phyloP scores from a whole-genome alignment of 768 basidiomycete species.

The Boletus speciosus region DNA sequence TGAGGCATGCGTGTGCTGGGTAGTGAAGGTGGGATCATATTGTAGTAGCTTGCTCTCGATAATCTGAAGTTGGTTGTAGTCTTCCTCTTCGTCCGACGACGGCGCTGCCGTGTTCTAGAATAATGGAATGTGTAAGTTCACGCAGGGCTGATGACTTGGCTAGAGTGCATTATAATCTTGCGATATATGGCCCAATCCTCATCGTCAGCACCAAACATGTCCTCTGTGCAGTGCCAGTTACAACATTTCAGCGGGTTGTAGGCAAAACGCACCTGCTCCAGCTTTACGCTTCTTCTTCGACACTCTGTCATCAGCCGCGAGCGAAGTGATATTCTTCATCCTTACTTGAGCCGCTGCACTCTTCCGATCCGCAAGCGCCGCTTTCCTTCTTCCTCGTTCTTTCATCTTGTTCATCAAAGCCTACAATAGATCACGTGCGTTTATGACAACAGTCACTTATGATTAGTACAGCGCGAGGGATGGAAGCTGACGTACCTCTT shows the following conservation, averaged over 20 bases:
- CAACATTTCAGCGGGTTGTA: background rate
- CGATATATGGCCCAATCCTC: constrained; percentile 98
- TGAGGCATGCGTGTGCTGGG: constrained; percentile 78
- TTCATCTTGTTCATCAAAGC: constrained; percentile 80
- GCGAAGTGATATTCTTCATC: constrained; percentile 92
- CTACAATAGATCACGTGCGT: constrained; percentile 36
- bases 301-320: constrained; percentile 83
- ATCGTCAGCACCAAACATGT: constrained; percentile 90
- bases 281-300: constrained; percentile 84
- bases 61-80: constrained; percentile 62
- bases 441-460: background rate
- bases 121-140: background rate
- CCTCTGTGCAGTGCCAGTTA: constrained; percentile 51
- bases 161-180: constrained; percentile 67
- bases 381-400: constrained; percentile 72
- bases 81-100: constrained; percentile 90
- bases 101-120: constrained; percentile 60
- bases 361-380: constrained; percentile 85
- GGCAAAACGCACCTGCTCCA: constrained; percentile 55
- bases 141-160: background rate
- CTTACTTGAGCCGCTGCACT: constrained; percentile 92
- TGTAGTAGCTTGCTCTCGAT: constrained; percentile 80
- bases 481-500: constrained; percentile 54
- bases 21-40: constrained; percentile 82
- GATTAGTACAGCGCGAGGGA: background rate